Conservation (phyloP, 2,329 filamentous ascomycete genomes). For the Dryadomyces quercivorus region DNA sequence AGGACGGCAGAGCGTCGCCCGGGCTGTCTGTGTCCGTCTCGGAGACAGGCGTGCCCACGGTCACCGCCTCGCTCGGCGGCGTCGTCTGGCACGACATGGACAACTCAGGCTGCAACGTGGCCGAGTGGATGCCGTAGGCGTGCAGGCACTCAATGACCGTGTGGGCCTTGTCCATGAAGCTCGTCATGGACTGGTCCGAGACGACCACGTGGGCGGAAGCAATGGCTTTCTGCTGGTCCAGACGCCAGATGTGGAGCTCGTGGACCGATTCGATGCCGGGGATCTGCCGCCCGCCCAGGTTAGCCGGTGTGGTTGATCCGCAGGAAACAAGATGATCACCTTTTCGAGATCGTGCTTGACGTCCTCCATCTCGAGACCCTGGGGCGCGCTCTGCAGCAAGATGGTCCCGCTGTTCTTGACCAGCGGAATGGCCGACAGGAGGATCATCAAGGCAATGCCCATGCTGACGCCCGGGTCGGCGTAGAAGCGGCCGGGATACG, state of each 20-base stretch:
- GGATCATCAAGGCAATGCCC: conserved; percentile 62
- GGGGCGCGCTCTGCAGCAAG: conserved; percentile 53
- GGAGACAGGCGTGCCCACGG: neutral
- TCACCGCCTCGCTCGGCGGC: neutral
- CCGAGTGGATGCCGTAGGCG: conserved; percentile 60
- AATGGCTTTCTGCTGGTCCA: conserved; percentile 57
- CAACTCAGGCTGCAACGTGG: conserved; percentile 56
- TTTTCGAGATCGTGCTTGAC: conserved; percentile 58
- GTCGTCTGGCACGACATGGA: conserved; percentile 1
- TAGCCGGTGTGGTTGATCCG: neutral
- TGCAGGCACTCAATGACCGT: conserved; percentile 58
- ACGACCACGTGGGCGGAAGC: conserved; percentile 60
- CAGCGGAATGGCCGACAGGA: conserved; percentile 50
- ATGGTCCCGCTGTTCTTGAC: conserved; percentile 51
- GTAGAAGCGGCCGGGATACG: conserved; percentile 49
- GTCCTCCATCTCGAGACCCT: conserved; percentile 45
- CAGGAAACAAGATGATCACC: conserved; percentile 21
- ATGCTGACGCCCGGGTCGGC: conserved; percentile 59
- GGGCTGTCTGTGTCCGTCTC: neutral
- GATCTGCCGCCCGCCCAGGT: conserved; percentile 39
- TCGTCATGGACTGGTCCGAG: conserved; percentile 38
- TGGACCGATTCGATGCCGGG: conserved; percentile 55
- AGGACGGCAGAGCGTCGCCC: neutral
- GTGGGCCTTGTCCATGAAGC: conserved; percentile 48
- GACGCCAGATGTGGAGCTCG: conserved; percentile 62